Evolutionary conservation across 345 rosid genomes (phyloP).

Genomic region (Geranium brycei): DNA sequence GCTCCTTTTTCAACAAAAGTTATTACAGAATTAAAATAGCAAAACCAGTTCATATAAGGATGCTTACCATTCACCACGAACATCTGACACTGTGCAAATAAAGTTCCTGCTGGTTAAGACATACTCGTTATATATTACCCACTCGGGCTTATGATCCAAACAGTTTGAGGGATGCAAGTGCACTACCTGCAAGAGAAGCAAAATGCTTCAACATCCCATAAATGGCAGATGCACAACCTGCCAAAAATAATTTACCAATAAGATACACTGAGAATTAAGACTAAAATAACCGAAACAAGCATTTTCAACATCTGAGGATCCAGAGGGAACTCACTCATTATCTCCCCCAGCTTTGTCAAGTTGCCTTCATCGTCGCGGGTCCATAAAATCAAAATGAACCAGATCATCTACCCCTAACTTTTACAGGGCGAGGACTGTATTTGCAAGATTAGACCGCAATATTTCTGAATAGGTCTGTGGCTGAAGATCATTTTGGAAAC

Average conservation of each 20-base stretch:
- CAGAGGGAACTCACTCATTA: conserved; percentile 91
- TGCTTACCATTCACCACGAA: conserved; percentile 93
- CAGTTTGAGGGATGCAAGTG: conserved; percentile 93
- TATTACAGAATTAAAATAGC: background rate
- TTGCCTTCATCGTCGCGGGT: conserved; percentile 95
- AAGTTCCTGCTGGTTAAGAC: conserved; percentile 82
- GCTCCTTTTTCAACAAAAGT: background rate
- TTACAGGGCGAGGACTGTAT: conserved; percentile 72
- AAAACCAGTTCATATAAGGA: background rate
- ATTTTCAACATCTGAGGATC: conserved; percentile 96
- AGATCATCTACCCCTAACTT: conserved; percentile 79
- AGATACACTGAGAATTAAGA: too few species aligned
- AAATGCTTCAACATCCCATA: background rate
- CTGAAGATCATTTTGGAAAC: conserved; percentile 72
- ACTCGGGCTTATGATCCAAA: conserved; percentile 82
- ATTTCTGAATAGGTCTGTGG: conserved; percentile 91
- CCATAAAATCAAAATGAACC: conserved; percentile 93
- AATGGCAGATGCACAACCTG: too few species aligned
- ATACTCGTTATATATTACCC: conserved; percentile 95
- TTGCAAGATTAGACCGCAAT: conserved; percentile 85
- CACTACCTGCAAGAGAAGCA: conserved; percentile 44
- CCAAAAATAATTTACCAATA: too few species aligned
- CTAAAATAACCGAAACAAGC: conserved; percentile 49
- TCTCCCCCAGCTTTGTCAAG: conserved; percentile 78
- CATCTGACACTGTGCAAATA: conserved; percentile 79